Base-by-base conservation (phyloP, 129 eudicot genomes). In the Lactuca sativa region DNA sequence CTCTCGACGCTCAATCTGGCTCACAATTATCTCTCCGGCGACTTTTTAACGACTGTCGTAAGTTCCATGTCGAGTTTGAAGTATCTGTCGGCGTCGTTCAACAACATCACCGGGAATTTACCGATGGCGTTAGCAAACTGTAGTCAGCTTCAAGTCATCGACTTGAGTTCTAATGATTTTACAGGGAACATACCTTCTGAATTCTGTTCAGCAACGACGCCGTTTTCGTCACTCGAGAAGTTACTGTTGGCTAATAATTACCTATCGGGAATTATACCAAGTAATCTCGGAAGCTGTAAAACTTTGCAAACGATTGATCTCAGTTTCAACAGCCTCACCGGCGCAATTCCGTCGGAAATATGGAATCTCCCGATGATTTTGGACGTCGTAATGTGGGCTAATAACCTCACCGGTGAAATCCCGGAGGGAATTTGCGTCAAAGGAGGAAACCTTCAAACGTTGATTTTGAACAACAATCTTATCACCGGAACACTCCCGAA, bases 341-440 rank as follows among this genome's bases (percentile, higher is more conserved):
- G 87, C 56, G 32, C 72, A 1, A 81, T 90, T 33, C 97, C 97
- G 0, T 17, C 31, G 0, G 84, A 83, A 66, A 71, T 90, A 53
- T 90, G 97, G 97, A 57, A 36, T 49, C 78, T 90, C 38, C 97
- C 95, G 4, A 56, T 74, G 71, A 79, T 90, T 65, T 44, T 80
- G 51, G 97, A 90, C 33, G 62, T 90, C 12, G 83, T 90, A 63
- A 87, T 90, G 87, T 90, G 97, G 97, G 97, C 95, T 53, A 90
- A 90, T 44, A 79, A 80, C 43, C 84, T 90, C 54, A 82, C 91
- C 1, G 97, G 97, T 9, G 82, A 74, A 70, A 85, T 90, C 62
- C 91, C 95, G 13, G 89, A 87, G 75, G 95, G 97, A 32, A 87
- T 90, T 69, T 90, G 97, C 74, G 74, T 81, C 15, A 77, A 79